Conservation (phyloP, 1,284 basidiomycete genomes). For the Violaceomyces palustris region DNA sequence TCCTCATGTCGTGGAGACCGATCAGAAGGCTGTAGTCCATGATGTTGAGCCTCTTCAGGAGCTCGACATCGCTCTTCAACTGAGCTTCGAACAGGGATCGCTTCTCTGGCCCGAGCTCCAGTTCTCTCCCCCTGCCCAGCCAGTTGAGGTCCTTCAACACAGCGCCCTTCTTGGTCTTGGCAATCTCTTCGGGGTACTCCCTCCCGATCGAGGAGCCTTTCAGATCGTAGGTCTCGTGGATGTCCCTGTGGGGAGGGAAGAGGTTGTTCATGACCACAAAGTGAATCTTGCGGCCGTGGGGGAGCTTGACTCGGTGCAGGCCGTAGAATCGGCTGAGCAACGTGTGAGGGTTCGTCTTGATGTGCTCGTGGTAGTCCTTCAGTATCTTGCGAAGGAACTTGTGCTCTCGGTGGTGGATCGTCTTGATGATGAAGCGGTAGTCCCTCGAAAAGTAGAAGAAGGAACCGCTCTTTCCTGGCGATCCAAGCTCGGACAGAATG, state of each 20-base stretch:
- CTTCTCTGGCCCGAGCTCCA: constrained; percentile 92
- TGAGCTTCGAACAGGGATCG: constrained; percentile 83
- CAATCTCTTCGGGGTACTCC: constrained; percentile 80
- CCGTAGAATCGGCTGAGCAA: constrained; percentile 91
- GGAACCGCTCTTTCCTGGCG: constrained; percentile 93
- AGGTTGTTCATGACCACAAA: constrained; percentile 99
- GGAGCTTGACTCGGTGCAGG: constrained; percentile 92
- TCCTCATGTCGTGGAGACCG: constrained; percentile 84
- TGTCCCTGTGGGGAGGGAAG: constrained; percentile 92
- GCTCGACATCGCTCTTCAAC: constrained; percentile 75
- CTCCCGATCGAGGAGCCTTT: constrained; percentile 90
- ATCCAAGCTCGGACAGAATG: constrained; percentile 96
- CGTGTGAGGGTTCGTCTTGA: constrained; percentile 87
- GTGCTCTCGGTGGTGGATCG: constrained; percentile 89
- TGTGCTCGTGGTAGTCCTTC: constrained; percentile 78
- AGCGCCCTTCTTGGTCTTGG: constrained; percentile 71
- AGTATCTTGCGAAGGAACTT: constrained; percentile 84
- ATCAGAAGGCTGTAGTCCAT: constrained; percentile 97
- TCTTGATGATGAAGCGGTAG: constrained; percentile 99
- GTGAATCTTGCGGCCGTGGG: constrained; percentile 88
- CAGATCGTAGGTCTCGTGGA: constrained; percentile 96
- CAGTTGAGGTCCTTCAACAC: constrained; percentile 95
- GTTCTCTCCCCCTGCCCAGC: constrained; percentile 71
- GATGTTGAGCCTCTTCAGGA: constrained; percentile 75
- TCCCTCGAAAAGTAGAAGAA: constrained; percentile 99